Base-by-base conservation (phyloP, 139 green algal genomes). In the Auxenochlorella protothecoides region DNA sequence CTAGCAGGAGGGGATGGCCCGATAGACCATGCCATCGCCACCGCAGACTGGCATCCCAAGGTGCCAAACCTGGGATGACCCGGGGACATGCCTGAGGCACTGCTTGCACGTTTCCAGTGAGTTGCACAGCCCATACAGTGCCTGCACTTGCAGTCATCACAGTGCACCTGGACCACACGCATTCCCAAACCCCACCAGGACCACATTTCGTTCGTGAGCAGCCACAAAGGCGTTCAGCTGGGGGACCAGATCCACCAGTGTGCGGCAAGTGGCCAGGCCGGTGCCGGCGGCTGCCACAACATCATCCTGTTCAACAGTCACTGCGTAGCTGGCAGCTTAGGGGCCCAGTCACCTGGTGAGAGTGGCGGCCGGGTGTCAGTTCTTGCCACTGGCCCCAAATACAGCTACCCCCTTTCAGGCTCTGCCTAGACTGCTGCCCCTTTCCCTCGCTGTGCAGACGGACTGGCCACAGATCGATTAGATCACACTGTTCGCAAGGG, bases 401-500 rank as follows among this genome's bases (percentile, higher is more conserved):
- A 67, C 4, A n/a, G 63, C 13, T 7, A 67, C 14, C 63, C 13
- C 27, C 1, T 44, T 1, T 1, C 1, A 44, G 27, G 27, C 27
- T 44, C 27, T 44, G 27, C 27, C 27, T 44, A 44, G 27, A 44
- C 27, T 44, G 27, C 14, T 59, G 10, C 5, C 66, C 0, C 5
- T 56, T 5, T 1, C 0, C 16, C 13, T n/a, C 10, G 12, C 55
- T 0, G 0, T 59, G 14, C 71, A 75, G 63, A 61, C 5, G 71
- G 71, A 3, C 66, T 82, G 60, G 53, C 69, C 51, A 53, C 44
- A 6, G 5, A 10, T 3, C 44, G 44, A 66, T 5, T 69, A 7
- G n/a, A 51, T 2, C 56, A 66, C 60, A 16, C 69, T 0, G 44
- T 82, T 8, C 73, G 44, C 63, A 82, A 81, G 55, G 77, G 77